Evolutionary conservation across 2,329 filamentous ascomycete species (phyloP).

Genomic region (Fusarium nodosum): DNA sequence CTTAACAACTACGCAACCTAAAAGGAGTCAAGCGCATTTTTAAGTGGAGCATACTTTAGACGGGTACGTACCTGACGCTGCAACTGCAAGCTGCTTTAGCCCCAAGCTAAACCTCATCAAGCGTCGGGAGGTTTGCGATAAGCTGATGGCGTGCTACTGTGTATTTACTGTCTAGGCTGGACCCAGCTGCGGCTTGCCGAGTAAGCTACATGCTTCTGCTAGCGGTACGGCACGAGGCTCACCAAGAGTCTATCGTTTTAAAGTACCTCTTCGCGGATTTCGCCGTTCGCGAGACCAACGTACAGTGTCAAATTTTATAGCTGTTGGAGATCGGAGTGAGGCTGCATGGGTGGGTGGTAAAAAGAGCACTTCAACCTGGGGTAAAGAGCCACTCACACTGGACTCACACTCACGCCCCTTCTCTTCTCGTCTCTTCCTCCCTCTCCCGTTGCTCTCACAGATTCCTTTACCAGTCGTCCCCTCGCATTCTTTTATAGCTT

Average conservation of each 20-base stretch:
- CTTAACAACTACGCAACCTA: slow-evolving; percentile 43
- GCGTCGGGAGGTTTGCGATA: slow-evolving; percentile 49
- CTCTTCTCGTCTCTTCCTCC: slow-evolving; percentile 43
- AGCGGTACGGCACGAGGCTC: no score
- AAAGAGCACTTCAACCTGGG: slow-evolving; percentile 40
- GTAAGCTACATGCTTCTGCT: background rate
- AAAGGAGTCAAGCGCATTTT: slow-evolving; percentile 43
- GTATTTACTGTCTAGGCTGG: slow-evolving; percentile 24
- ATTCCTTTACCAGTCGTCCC: slow-evolving; percentile 48
- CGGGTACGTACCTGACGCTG: slow-evolving; percentile 41
- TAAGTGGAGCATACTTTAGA: slow-evolving; percentile 18
- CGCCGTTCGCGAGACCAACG: slow-evolving; percentile 33
- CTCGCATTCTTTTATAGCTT: slow-evolving; percentile 42
- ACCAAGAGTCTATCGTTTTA: slow-evolving; percentile 21
- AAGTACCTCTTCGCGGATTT: slow-evolving; percentile 43
- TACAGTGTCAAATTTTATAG: slow-evolving; percentile 44
- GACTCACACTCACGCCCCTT: slow-evolving; percentile 40
- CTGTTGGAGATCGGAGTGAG: slow-evolving; percentile 38
- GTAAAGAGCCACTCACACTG: slow-evolving; percentile 49
- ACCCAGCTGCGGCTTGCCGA: slow-evolving; percentile 26
- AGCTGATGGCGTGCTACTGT: slow-evolving; percentile 51
- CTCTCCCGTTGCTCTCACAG: slow-evolving; percentile 41
- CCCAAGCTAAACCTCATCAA: slow-evolving; percentile 43
- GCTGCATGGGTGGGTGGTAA: slow-evolving; percentile 35
- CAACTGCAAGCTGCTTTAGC: slow-evolving; percentile 34